phyloP scores from a whole-genome alignment of 1,284 basidiomycete genomes.

The Malassezia furfur region DNA sequence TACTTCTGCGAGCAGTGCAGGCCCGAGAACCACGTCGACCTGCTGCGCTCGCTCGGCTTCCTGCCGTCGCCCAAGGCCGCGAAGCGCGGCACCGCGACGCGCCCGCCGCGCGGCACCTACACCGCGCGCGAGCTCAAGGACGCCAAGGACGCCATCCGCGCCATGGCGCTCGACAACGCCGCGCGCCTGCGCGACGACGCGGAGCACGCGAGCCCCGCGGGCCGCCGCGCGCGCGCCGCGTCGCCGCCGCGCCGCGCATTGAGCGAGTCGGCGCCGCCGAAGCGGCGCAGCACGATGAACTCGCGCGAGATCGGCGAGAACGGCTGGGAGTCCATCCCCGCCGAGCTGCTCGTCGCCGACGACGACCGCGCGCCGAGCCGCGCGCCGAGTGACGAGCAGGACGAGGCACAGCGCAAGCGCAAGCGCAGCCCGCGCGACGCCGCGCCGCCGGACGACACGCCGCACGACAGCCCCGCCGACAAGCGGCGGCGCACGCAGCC shows the following conservation, averaged over 20 bases:
- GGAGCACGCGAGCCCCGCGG: slow-evolving; percentile 1
- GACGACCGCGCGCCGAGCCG: neutral
- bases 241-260: neutral
- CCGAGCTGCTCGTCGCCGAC: slow-evolving; percentile 52
- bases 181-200: slow-evolving; percentile 26
- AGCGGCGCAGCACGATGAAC: slow-evolving; percentile 70
- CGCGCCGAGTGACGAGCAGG: slow-evolving; percentile 16
- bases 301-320: slow-evolving; percentile 88
- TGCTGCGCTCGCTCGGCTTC: slow-evolving; percentile 38
- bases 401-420: slow-evolving; percentile 18
- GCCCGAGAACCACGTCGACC: slow-evolving; percentile 64
- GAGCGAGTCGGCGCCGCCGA: slow-evolving; percentile 1
- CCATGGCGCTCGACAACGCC: slow-evolving; percentile 38
- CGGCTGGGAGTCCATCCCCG: slow-evolving; percentile 62
- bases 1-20: slow-evolving; percentile 88
- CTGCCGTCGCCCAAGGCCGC: slow-evolving; percentile 22
- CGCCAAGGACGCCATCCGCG: slow-evolving; percentile 41
- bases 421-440: slow-evolving; percentile 15
- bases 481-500: slow-evolving; percentile 32
- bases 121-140: slow-evolving; percentile 36
- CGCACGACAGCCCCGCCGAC: slow-evolving; percentile 16
- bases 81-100: slow-evolving; percentile 29
- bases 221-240: slow-evolving; percentile 2
- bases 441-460: slow-evolving; percentile 15
- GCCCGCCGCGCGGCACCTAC: slow-evolving; percentile 7